These are phyloP conservation scores for Chlorella sorokiniana DNA, from an alignment of 139 green algal species.

Conservation along the genomic window DNA sequence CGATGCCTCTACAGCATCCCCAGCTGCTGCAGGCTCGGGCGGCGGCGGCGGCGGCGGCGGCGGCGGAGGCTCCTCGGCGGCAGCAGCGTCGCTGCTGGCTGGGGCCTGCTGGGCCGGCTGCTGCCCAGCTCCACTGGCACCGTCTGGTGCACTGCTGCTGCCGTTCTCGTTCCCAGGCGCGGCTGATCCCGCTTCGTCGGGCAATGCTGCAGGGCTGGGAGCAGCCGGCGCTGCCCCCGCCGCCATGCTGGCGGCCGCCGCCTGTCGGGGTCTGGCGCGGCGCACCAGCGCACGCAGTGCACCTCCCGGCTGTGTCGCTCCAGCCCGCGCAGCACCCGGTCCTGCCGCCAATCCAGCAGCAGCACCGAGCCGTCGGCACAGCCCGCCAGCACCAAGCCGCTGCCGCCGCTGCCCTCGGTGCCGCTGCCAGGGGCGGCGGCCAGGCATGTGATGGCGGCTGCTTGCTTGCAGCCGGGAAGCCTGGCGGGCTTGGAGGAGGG, in stretches of 20 bases:
- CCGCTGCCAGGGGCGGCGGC: not conserved
- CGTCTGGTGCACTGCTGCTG: not conserved
- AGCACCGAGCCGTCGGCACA: slow-evolving; percentile 13
- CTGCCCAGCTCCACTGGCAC: not conserved
- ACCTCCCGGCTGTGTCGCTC: slow-evolving; percentile 12
- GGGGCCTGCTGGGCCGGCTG: not conserved
- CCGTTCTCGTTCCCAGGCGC: no score
- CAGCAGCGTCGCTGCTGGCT: not conserved
- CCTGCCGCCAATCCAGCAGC: slow-evolving; percentile 20
- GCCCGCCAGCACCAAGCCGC: slow-evolving; percentile 7
- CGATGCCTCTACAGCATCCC: no score
- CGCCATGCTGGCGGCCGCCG: no score
- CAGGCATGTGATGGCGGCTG: not conserved
- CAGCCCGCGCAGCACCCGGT: slow-evolving; percentile 1
- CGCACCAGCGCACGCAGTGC: slow-evolving; percentile 25
- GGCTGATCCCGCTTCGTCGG: not conserved
- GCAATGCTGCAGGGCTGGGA: not conserved
- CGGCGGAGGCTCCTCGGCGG: not conserved
- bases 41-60: not conserved
- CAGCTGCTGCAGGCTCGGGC: not conserved
- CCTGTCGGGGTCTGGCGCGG: not conserved
- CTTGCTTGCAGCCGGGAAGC: slow-evolving; percentile 18
- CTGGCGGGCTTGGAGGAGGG: slow-evolving; percentile 5
- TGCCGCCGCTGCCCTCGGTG: not conserved
- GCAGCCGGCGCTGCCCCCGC: not conserved